Base-by-base conservation (phyloP, 805 yeast species). In the Debaryomyces hansenii region DNA sequence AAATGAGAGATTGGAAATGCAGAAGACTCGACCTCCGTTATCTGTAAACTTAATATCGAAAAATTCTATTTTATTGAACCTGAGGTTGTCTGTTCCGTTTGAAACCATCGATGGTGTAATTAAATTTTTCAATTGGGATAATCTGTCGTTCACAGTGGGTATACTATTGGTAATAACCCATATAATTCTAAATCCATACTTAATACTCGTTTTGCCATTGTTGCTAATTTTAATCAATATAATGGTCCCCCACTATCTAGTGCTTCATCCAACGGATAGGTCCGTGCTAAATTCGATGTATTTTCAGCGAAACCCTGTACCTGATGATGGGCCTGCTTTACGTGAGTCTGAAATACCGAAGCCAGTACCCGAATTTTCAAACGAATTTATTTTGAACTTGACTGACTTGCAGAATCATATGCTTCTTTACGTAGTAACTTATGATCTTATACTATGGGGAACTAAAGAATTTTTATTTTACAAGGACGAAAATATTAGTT, bases 331-430 rank as follows among this genome's bases (percentile, higher is more conserved):
- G 4, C 75, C 81, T 0, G 34, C 42, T 12, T 54, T 85, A 34
- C 56, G 69, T 37, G 69, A 70, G 10, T 73, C 79, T 20, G 75
- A 69, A 29, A 57, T 76, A 2, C 87, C 90, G 2, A 80, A 79
- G 49, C 94, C 95, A 0, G 87, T 84, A 6, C 86, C 91, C 4
- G 90, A 89, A 62, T 72, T 87, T 41, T 83, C 91, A 28, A 73
- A 87, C 45, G 96, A 90, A 60, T 90, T 89, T 59, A 64, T 85
- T 16, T 60, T 89, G 46, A 90, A 90, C 60, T 70, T 87, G 56
- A 87, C 95, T 1, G 96, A 90, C 67, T 70, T 89, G 48, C 96
- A 90, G 59, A 90, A 90, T 60, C 85, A 83, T 57, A 84, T 87
- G 88, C 59, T 83, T 27, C 57, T 83, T 11, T 88, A 84, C 60